A percentile compares a stretch with the other conserved stretches of the same genome.
These are phyloP conservation scores for Ascosphaera acerosa DNA, from an alignment of 2,329 filamentous ascomycete species.

Conservation along the genomic window DNA sequence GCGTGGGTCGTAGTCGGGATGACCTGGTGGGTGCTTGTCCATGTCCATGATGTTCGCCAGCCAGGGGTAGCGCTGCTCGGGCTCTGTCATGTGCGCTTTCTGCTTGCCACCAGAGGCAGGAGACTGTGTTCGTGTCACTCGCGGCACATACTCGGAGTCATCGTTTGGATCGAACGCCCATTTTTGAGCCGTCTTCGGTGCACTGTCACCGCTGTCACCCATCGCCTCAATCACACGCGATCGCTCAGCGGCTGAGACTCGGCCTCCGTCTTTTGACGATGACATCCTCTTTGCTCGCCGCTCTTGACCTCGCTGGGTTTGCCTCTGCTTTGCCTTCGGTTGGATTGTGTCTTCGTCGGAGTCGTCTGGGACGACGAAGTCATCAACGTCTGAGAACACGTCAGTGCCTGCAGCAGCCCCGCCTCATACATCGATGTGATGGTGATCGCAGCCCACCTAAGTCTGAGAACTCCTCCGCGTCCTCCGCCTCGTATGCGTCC, in stretches of 20 bases:
- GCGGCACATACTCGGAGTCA: conserved; percentile 4
- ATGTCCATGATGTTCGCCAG: conserved; percentile 65
- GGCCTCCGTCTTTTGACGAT: neutral
- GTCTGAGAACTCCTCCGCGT: conserved; percentile 24
- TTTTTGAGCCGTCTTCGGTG: conserved; percentile 48
- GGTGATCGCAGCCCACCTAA: no score
- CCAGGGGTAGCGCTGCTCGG: conserved; percentile 74
- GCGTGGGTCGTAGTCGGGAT: conserved; percentile 75
- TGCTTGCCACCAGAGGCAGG: conserved; percentile 14
- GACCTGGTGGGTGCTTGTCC: conserved; percentile 48
- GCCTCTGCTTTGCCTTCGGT: conserved; percentile 47
- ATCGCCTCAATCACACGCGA: conserved; percentile 27
- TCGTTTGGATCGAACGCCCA: conserved; percentile 52
- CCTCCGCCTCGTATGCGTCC: conserved; percentile 36
- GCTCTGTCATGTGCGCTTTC: conserved; percentile 60
- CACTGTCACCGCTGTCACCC: conserved; percentile 26
- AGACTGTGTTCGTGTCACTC: conserved; percentile 11
- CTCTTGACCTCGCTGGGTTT: conserved; percentile 22
- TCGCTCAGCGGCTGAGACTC: conserved; percentile 10
- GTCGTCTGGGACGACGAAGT: conserved; percentile 73
- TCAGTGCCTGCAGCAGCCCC: no score
- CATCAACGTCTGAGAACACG: conserved; percentile 41
- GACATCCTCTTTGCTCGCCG: neutral
- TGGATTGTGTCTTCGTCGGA: conserved; percentile 48
- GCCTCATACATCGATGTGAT: neutral